Evolutionary conservation across 768 basidiomycete species (phyloP).

Genomic region (Agaricus bisporus): DNA sequence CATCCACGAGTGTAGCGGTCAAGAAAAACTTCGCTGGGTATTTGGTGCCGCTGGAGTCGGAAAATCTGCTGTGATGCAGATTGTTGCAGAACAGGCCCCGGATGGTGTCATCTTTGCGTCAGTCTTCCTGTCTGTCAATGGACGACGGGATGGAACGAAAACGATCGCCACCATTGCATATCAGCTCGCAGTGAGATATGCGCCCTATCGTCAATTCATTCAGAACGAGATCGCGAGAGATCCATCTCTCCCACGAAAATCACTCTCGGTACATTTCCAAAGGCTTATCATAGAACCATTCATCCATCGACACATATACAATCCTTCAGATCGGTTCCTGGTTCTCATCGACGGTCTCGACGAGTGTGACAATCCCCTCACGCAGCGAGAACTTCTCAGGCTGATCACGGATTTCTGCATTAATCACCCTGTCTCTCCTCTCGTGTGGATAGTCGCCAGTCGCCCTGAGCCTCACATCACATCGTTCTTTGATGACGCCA

Average conservation of each 20-base stretch:
- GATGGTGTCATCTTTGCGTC: not conserved
- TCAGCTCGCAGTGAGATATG: not conserved
- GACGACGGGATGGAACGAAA: not conserved
- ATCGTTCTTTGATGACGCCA: constrained; percentile 2
- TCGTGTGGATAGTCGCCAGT: constrained; percentile 21
- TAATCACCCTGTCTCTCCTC: constrained; percentile 1
- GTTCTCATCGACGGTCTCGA: not conserved
- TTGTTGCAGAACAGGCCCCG: not conserved
- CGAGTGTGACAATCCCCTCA: not conserved
- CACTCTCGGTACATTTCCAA: not conserved
- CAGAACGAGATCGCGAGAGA: not conserved
- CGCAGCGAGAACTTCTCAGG: constrained; percentile 15
- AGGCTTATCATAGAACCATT: not conserved
- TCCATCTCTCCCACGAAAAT: not conserved
- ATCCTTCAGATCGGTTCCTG: not conserved
- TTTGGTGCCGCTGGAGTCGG: not conserved
- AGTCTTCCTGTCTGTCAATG: not conserved
- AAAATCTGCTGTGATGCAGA: not conserved
- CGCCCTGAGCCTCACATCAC: constrained; percentile 21
- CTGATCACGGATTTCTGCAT: constrained; percentile 3
- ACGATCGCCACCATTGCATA: not conserved
- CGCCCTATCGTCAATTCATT: not conserved
- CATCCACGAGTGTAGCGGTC: not conserved
- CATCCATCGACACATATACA: not conserved
- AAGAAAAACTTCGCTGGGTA: not conserved